Evolutionary conservation across 129 eudicot species (phyloP), one percentile per base, ranked within the genome.

Genomic region (Deinandra increscens): DNA sequence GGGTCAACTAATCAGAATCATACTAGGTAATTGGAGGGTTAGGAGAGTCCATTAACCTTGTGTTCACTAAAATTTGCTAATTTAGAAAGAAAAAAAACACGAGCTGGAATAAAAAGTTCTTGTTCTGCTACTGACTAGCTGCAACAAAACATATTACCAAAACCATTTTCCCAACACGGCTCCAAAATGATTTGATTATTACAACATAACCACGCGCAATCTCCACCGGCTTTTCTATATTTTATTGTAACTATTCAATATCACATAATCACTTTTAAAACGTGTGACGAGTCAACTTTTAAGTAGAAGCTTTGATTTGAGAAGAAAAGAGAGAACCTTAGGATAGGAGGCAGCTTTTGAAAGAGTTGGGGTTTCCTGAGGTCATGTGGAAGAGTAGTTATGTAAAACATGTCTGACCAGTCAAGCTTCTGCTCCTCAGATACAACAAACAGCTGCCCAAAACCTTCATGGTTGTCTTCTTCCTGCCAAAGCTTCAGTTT

Each of bases 341-440:
- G 85, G 55, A 37, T 61, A 29, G 48, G 37, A 56, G 92, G 89
- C 14, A 89, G 37, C 53, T 84, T 79, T 11, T 81, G 78, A 43
- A 86, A 84, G 43, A 89, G 74, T 17, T 82, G 70, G 37, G 74
- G 41, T 18, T 67, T 82, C 64, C 94, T 69, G 18, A 77, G 70
- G 44, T 22, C 31, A 9, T 49, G 60, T 31, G 97, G 97, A 26
- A 82, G 81, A 7, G 97, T 84, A 56, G 86, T 81, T 9, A 87
- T 62, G 82, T 61, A 82, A 80, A 90, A 90, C 82, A 82, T 81
- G 82, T 90, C 97, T 1, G 85, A 74, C 97, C 97, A 90, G 49
- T 90, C 97, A 33, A 86, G 85, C 85, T 86, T 84, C 55, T 90
- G 97, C n/a, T 76, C 83, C 74, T 86, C 95, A 11, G 95, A 84